Base-by-base conservation (phyloP, 441 rosid species). In the Jatropha podagrica region DNA sequence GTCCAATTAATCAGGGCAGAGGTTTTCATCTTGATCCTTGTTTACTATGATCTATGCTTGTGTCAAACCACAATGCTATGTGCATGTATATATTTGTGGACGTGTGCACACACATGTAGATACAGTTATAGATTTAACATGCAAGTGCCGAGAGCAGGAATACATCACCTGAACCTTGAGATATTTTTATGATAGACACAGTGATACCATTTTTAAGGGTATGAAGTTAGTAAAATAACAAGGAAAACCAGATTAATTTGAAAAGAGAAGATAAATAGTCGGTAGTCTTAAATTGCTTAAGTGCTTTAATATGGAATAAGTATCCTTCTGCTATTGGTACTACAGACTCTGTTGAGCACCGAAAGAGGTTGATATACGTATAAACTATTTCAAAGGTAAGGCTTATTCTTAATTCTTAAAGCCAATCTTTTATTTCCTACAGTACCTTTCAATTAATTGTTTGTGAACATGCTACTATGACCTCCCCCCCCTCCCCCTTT, bases 1-100 rank as follows among this genome's bases (percentile, higher is more conserved):
- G 95, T 92, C 49, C 97, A 94, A 74, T 81, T 89, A 63, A 94
- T 94, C 69, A 87, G 90, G 37, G 98, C 97, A 4, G 98, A 94
- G 97, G 98, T 94, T 83, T 77, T 77, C 74, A 60, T 77, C 54
- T 77, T 74, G 18, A 38, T 75, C 74, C 66, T 44, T 79, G 55
- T 68, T 54, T 59, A 38, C 11, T 48, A n/a, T 48, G 27, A n/a
- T 78, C 52, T 15, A 68, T 44, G 70, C 41, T 41, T 61, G 66
- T 14, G 8, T 38, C 13, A 66, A 55, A 49, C 38, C 18, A 59
- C n/a, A 60, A 62, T 37, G 18, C 7, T 61, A n/a, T 62, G 27
- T 37, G 26, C 37, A 17, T 54, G 48, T 18, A 27, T 27, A 62
- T 62, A 5, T 41, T 37, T 6, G 12, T 8, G n/a, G 32, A 58